Evolutionary conservation across 768 basidiomycete genomes (phyloP).

Genomic region (Boletus sensibilis): DNA sequence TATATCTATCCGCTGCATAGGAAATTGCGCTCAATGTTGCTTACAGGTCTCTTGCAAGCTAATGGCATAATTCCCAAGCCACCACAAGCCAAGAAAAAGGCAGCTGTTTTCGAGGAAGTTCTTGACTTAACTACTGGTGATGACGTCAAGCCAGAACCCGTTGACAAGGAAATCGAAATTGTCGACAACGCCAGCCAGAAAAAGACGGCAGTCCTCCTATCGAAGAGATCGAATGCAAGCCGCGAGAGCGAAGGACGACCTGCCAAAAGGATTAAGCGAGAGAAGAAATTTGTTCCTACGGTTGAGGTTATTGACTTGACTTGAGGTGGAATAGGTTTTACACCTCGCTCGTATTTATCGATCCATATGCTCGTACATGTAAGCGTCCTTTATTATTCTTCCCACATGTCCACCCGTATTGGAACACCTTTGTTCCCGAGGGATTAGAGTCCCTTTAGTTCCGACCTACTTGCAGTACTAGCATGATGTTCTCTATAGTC

Average conservation of each 20-base stretch:
- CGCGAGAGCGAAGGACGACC: slow-evolving; percentile 5
- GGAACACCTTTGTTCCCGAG: background rate
- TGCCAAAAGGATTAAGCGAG: slow-evolving; percentile 29
- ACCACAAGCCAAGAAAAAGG: background rate
- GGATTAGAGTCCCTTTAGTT: background rate
- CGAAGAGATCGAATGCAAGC: slow-evolving; percentile 6
- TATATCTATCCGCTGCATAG: background rate
- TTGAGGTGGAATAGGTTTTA: slow-evolving; percentile 9
- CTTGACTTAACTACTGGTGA: slow-evolving; percentile 21
- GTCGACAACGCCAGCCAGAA: background rate
- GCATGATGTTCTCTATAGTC: background rate
- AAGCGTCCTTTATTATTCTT: background rate
- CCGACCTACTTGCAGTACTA: background rate
- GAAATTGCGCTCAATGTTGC: background rate
- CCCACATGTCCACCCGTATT: background rate
- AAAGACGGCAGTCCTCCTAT: background rate
- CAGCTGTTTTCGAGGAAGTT: slow-evolving; percentile 6
- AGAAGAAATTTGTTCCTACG: slow-evolving; percentile 11
- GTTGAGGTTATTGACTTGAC: slow-evolving; percentile 34
- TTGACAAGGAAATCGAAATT: slow-evolving; percentile 8
- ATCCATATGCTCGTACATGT: background rate
- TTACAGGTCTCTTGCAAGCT: slow-evolving; percentile 28
- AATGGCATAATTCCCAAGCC: slow-evolving; percentile 27
- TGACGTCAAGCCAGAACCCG: slow-evolving; percentile 11
- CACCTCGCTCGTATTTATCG: background rate